These are phyloP conservation scores for Globisporangium acanthophoron DNA, from an alignment of 352 stramenopile genomes.

Conservation along the genomic window DNA sequence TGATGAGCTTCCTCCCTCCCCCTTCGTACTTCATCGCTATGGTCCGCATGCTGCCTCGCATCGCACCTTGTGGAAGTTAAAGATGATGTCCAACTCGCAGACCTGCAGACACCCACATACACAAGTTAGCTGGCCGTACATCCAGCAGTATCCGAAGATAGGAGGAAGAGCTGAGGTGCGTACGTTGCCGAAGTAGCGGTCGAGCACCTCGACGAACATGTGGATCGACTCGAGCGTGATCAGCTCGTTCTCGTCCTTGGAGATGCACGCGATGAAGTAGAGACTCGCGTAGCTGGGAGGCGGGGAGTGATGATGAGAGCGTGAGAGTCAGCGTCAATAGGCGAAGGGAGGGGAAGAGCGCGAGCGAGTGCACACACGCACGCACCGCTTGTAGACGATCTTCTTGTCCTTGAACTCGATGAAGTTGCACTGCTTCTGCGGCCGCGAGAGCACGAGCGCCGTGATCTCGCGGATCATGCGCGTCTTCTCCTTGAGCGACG, in stretches of 20 bases:
- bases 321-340: no score
- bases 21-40: background rate
- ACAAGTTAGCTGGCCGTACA: background rate
- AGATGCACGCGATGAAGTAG: constrained; percentile 97
- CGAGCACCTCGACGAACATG: constrained; percentile 97
- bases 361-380: constrained; percentile 4
- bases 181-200: constrained; percentile 96
- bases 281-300: constrained; percentile 90
- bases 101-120: constrained; percentile 31
- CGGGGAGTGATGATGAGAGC: background rate
- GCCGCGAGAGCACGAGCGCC: constrained; percentile 79
- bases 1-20: background rate
- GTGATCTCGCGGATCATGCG: constrained; percentile 89
- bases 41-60: no score
- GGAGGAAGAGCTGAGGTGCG: constrained; percentile 2
- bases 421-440: constrained; percentile 89
- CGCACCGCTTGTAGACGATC: constrained; percentile 95
- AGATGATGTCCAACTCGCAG: constrained; percentile 98
- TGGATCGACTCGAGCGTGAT: constrained; percentile 98
- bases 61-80: constrained; percentile 98
- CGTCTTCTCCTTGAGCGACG: constrained; percentile 78
- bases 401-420: constrained; percentile 98
- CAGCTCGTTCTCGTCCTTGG: constrained; percentile 96
- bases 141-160: no score
- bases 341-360: background rate